Percentiles rank a stretch among this genome's conserved stretches.
phyloP scores from a whole-genome alignment of 352 stramenopile genomes.

The Phytophthora uliginosa region DNA sequence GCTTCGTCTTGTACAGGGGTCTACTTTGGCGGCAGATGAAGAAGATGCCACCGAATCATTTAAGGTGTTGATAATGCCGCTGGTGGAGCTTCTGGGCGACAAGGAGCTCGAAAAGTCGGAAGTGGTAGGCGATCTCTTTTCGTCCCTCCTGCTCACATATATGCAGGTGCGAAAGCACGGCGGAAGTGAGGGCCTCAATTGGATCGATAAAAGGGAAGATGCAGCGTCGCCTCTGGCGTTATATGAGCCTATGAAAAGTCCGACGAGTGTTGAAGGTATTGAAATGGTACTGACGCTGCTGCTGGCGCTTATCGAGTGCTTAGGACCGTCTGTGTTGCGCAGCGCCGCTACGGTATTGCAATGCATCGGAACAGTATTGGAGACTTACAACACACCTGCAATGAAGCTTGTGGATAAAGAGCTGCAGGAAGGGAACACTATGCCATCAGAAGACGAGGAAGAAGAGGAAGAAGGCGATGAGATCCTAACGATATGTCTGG shows the following conservation, averaged over 20 bases:
- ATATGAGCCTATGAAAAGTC: conserved; percentile 49
- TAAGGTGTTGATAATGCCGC: conserved; percentile 50
- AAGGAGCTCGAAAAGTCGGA: conserved; percentile 72
- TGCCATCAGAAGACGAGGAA: conserved; percentile 29
- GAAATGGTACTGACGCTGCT: conserved; percentile 76
- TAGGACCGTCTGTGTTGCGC: conserved; percentile 79
- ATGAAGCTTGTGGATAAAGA: conserved; percentile 45
- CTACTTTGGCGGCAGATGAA: background rate
- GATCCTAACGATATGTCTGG: conserved; percentile 83
- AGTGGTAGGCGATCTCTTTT: conserved; percentile 83
- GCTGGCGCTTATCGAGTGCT: conserved; percentile 74
- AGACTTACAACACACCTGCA: conserved; percentile 57
- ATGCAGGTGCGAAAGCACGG: conserved; percentile 66
- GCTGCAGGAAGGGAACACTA: conserved; percentile 10
- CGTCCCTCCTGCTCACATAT: conserved; percentile 80
- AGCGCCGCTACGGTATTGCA: conserved; percentile 72
- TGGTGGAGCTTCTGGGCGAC: conserved; percentile 67
- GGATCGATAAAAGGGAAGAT: conserved; percentile 1
- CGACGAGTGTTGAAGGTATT: conserved; percentile 44
- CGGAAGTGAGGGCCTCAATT: conserved; percentile 5
- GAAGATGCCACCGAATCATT: conserved; percentile 33
- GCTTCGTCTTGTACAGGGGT: conserved; percentile 35
- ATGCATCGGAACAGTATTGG: conserved; percentile 77
- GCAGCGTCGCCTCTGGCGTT: conserved; percentile 18
- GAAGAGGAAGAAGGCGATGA: conserved; percentile 69